Percentiles rank a stretch among this genome's conserved stretches.
These are phyloP conservation scores for Amborella trichopoda DNA, from an alignment of 164 flowering plant species.

Conservation along the genomic window DNA sequence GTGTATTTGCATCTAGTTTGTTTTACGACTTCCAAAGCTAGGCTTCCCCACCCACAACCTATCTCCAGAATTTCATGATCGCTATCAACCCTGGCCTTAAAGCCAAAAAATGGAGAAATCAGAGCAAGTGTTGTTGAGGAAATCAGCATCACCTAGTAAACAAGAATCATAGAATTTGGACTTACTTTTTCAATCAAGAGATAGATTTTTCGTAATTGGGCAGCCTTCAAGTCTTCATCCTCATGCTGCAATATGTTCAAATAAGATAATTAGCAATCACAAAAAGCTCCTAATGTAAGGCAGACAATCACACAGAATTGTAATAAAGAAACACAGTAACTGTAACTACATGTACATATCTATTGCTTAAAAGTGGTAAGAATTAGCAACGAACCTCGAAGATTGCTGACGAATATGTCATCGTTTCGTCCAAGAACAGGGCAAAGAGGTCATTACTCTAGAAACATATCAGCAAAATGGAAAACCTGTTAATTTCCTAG, in stretches of 20 bases:
- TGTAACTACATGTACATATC: no score
- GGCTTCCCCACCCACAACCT: conserved; percentile 92
- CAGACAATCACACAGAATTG: neutral
- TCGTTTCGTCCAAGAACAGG: conserved; percentile 84
- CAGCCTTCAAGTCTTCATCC: conserved; percentile 63
- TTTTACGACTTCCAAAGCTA: conserved; percentile 84
- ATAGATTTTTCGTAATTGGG: conserved; percentile 72
- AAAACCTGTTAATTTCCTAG: conserved; percentile 3
- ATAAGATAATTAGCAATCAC: no score
- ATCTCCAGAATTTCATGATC: conserved; percentile 80
- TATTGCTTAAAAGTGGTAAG: no score
- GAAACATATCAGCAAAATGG: conserved; percentile 5
- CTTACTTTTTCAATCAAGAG: conserved; percentile 73
- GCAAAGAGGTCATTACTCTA: conserved; percentile 87
- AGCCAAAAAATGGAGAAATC: neutral
- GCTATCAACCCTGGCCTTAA: conserved; percentile 49
- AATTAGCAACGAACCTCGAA: conserved; percentile 81
- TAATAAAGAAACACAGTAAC: neutral
- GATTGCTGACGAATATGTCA: conserved; percentile 86
- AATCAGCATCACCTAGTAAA: neutral
- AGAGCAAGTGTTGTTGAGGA: neutral
- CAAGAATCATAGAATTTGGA: neutral
- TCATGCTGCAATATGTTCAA: conserved; percentile 25
- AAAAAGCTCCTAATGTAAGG: no score
- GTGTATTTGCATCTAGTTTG: conserved; percentile 87